Evolutionary conservation across 2,329 filamentous ascomycete species (phyloP).

Genomic region (Fusarium cicatricum): DNA sequence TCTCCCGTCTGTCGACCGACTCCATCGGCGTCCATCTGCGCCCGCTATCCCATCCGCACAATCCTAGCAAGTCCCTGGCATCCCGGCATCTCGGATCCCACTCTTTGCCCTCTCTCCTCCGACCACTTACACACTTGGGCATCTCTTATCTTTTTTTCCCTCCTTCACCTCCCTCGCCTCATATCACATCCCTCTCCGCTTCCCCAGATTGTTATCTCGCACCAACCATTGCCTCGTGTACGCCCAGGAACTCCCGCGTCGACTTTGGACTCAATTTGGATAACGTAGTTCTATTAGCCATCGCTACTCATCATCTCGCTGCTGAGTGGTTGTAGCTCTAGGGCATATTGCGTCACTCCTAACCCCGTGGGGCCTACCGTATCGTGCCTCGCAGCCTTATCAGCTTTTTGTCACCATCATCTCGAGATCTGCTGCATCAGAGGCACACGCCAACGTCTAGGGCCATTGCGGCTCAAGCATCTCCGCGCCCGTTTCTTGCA

Average conservation of each 20-base stretch:
- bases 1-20: slow-evolving; percentile 36
- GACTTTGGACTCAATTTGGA: slow-evolving; percentile 34
- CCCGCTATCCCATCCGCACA: slow-evolving; percentile 40
- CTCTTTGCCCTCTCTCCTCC: slow-evolving; percentile 34
- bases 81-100: slow-evolving; percentile 43
- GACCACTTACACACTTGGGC: slow-evolving; percentile 41
- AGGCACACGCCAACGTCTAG: slow-evolving; percentile 3
- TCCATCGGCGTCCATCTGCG: slow-evolving; percentile 44
- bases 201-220: slow-evolving; percentile 45
- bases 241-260: slow-evolving; percentile 21
- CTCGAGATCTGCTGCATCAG: neutral
- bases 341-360: slow-evolving; percentile 43
- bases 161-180: slow-evolving; percentile 25
- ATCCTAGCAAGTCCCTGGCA: slow-evolving; percentile 38
- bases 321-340: slow-evolving; percentile 41
- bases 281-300: slow-evolving; percentile 45
- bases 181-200: slow-evolving; percentile 35
- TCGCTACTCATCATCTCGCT: slow-evolving; percentile 32
- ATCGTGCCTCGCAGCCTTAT: slow-evolving; percentile 22
- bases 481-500: slow-evolving; percentile 38
- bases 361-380: slow-evolving; percentile 39
- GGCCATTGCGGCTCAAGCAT: slow-evolving; percentile 39
- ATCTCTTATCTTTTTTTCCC: slow-evolving; percentile 39
- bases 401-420: slow-evolving; percentile 17
- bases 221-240: slow-evolving; percentile 38